phyloP scores from a whole-genome alignment of 2,329 filamentous ascomycete species.

The Monosporascus sp. region DNA sequence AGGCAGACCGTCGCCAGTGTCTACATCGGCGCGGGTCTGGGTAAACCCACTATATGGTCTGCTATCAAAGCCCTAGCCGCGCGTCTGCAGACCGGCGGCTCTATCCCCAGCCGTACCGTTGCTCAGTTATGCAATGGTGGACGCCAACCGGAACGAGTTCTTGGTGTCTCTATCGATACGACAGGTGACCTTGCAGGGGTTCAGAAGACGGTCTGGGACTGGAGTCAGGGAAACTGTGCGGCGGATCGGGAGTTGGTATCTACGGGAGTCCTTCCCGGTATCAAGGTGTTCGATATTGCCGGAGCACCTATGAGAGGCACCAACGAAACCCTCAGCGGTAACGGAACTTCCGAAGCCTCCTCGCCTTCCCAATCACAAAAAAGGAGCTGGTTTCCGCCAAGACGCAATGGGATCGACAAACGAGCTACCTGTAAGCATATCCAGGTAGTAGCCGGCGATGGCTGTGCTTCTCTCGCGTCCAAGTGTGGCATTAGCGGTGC shows the following conservation, averaged over 20 bases:
- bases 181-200: neutral
- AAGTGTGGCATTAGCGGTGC: slow-evolving; percentile 19
- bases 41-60: slow-evolving; percentile 2
- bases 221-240: slow-evolving; percentile 4
- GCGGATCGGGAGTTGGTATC: neutral
- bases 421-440: too few relatives aligned
- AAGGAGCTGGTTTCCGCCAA: too few relatives aligned
- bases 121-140: slow-evolving; percentile 2
- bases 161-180: slow-evolving; percentile 7
- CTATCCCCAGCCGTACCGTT: slow-evolving; percentile 3
- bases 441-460: neutral
- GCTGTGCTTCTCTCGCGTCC: slow-evolving; percentile 17
- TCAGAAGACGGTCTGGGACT: slow-evolving; percentile 1
- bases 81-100: neutral
- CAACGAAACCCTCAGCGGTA: neutral
- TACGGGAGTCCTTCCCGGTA: neutral
- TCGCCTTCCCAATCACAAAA: too few relatives aligned
- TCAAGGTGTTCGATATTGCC: slow-evolving; percentile 3
- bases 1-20: slow-evolving; percentile 7
- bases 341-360: neutral
- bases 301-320: neutral
- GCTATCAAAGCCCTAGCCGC: neutral
- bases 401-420: too few relatives aligned
- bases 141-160: slow-evolving; percentile 1
- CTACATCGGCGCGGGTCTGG: slow-evolving; percentile 9